Evolutionary conservation across 2,329 filamentous ascomycete species (phyloP), one percentile per base, ranked within the genome.

Genomic region (Fusarium anthophilum): DNA sequence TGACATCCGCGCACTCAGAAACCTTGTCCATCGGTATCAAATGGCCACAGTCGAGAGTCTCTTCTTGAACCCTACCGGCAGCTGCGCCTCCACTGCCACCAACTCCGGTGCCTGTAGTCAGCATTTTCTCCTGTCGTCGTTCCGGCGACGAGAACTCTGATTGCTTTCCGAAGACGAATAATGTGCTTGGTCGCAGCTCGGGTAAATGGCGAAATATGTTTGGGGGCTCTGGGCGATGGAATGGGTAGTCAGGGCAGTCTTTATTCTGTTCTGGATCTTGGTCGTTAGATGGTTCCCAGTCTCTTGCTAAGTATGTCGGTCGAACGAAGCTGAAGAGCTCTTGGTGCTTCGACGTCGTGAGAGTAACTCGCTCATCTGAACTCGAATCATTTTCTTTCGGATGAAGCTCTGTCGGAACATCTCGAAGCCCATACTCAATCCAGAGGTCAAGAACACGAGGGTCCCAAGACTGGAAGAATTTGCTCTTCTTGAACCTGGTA

Each of bases 21-120:
- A 60, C 61, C 28, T 48, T 63, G 17, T 60, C 61, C 54, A 63
- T 60, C 2, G 54, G 35, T 24, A 63, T 59, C 18, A 63, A 39
- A 13, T 63, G 61, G n/a, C 61, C 61, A 3, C 61, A 63, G 22
- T 63, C 54, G 4, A 63, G 26, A 8, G n/a, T 26, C 10, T 22
- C 12, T 3, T 14, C 43, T 8, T 48, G 43, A 26, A 63, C 54
- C 18, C 7, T 41, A 3, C 54, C 43, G 6, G 20, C 26, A 35
- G 28, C 35, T 26, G n/a, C 24, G 10, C 61, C 61, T 3, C 43
- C 61, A 2, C n/a, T 60, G 5, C 61, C 54, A 3, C 43, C 54
- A 13, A 48, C 15, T 4, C 61, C 61, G 2, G 37, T 48, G 1
- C 61, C 61, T 3, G 61, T 50, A 2, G 22, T 28, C 2, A 11